phyloP scores from a whole-genome alignment of 257 asterid genomes.

The Rhazya stricta region DNA sequence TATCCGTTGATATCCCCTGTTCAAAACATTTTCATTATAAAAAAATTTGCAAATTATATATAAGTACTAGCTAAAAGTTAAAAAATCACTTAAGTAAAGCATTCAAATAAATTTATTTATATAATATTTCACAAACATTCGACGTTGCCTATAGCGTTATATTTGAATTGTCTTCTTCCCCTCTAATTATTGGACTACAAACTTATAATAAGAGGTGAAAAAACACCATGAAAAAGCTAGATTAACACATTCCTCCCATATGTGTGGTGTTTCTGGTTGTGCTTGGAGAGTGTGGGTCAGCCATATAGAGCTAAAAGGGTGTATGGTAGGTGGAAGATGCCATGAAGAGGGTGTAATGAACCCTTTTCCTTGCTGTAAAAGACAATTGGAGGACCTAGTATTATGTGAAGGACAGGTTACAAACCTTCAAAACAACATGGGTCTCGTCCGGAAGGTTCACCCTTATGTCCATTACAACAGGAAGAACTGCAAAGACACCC shows the following conservation, averaged over 20 bases:
- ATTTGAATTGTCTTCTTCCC: too few species aligned
- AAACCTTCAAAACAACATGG: conserved; percentile 74
- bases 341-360: background rate
- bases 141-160: too few species aligned
- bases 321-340: conserved; percentile 18
- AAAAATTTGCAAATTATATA: background rate
- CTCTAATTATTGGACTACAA: too few species aligned
- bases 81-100: too few species aligned
- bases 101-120: too few species aligned
- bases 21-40: background rate
- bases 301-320: background rate
- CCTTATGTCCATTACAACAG: conserved; percentile 76
- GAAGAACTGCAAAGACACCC: conserved; percentile 60
- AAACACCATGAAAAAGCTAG: too few species aligned
- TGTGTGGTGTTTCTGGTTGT: background rate
- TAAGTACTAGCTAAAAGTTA: too few species aligned
- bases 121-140: too few species aligned
- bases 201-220: too few species aligned
- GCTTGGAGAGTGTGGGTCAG: background rate
- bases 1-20: conserved; percentile 84
- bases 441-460: conserved; percentile 82
- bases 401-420: background rate
- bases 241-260: too few species aligned
- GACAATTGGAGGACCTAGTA: background rate
- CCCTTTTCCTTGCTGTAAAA: background rate